Conservation (phyloP, 2,329 filamentous ascomycete genomes). For the Stylonectria norvegica region DNA sequence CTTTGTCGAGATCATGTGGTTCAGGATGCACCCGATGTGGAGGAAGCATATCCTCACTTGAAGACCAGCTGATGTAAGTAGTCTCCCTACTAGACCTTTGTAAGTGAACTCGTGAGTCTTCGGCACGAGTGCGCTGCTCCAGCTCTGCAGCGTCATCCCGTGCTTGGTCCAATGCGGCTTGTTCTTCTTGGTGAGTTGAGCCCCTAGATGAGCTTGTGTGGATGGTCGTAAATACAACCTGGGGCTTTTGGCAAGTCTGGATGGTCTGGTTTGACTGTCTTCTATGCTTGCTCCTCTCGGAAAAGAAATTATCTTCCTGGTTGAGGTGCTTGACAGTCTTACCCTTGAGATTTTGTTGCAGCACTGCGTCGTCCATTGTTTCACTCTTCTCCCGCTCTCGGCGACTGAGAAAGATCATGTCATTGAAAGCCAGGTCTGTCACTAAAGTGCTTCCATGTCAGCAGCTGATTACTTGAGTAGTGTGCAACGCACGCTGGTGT, state of each 20-base stretch:
- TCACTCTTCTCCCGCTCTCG: background rate
- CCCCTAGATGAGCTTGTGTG: no score
- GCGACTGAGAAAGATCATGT: slow-evolving; percentile 42
- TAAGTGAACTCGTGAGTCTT: no score
- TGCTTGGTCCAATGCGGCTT: no score
- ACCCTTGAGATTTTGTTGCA: slow-evolving; percentile 19
- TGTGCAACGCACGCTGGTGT: slow-evolving; percentile 15
- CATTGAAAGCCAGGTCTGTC: slow-evolving; percentile 50
- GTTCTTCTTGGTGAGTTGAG: no score
- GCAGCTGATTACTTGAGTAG: background rate
- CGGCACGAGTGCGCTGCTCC: no score
- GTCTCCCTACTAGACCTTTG: background rate
- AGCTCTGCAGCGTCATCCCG: no score
- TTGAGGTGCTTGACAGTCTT: slow-evolving; percentile 10
- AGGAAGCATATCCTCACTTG: background rate
- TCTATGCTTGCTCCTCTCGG: no score
- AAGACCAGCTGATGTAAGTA: slow-evolving; percentile 1
- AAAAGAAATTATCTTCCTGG: background rate
- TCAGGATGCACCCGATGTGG: background rate
- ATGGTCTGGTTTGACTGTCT: no score
- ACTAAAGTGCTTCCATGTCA: slow-evolving; percentile 39
- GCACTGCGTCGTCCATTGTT: slow-evolving; percentile 2
- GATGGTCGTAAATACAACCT: no score
- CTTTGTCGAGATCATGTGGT: background rate
- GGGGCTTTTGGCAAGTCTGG: no score